Evolutionary conservation across 106 monocot species (phyloP).

Genomic region (Phalaenopsis equestris): DNA sequence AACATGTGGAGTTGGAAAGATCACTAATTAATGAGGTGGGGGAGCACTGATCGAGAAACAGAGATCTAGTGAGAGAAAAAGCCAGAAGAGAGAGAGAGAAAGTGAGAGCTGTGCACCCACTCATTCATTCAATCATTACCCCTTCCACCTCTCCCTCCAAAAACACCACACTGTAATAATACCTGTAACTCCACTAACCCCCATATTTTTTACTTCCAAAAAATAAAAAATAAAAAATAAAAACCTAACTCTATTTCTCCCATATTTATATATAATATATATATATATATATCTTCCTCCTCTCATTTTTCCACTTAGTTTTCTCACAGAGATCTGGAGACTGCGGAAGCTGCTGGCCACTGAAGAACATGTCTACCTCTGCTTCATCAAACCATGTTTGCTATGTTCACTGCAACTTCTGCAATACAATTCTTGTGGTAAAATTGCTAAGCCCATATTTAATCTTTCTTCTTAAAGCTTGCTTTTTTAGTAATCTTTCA

Average conservation of each 20-base stretch:
- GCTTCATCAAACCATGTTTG: slow-evolving; percentile 21
- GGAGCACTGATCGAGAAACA: background rate
- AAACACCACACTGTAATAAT: too few species aligned
- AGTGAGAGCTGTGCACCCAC: background rate
- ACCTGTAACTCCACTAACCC: background rate
- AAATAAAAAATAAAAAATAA: background rate
- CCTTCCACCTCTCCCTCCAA: background rate
- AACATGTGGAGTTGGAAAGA: background rate
- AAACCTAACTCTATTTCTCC: background rate
- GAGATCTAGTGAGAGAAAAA: slow-evolving; percentile 1
- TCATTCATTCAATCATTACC: slow-evolving; percentile 6
- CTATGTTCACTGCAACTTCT: slow-evolving; percentile 75
- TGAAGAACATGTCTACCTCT: background rate
- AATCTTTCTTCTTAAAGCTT: background rate
- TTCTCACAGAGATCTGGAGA: background rate
- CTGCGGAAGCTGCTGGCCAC: background rate
- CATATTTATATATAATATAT: too few species aligned
- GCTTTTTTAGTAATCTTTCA: too few species aligned
- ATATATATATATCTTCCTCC: background rate
- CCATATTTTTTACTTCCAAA: background rate
- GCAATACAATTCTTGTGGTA: slow-evolving; percentile 44
- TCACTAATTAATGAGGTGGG: background rate
- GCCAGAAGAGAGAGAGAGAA: background rate
- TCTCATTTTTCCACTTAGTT: background rate
- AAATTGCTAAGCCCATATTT: background rate